Percentiles rank a stretch among this genome's conserved stretches.
phyloP scores from a whole-genome alignment of 805 yeast genomes.

The Pachysolen tannophilus region DNA sequence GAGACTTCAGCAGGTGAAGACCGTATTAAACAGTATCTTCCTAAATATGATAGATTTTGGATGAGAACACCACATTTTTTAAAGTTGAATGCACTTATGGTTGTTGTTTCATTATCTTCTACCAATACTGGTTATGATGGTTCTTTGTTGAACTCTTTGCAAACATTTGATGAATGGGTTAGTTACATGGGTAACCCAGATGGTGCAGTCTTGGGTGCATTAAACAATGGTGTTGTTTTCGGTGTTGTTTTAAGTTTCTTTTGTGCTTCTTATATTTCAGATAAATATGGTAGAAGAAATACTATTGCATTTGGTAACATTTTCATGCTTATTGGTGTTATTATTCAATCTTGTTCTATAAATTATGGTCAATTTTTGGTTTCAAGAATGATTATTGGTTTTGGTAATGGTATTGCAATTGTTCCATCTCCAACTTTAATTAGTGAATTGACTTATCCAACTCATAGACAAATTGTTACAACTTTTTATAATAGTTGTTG shows the following conservation, averaged over 20 bases:
- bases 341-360: conserved; percentile 40
- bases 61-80: conserved; percentile 15
- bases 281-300: conserved; percentile 35
- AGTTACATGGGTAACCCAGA: conserved; percentile 23
- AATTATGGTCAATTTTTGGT: conserved; percentile 26
- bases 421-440: conserved; percentile 40
- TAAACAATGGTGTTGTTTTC: conserved; percentile 27
- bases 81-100: conserved; percentile 27
- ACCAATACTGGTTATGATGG: conserved; percentile 35
- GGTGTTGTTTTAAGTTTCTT: conserved; percentile 26
- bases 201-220: conserved; percentile 26
- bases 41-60: conserved; percentile 7
- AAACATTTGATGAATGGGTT: conserved; percentile 30
- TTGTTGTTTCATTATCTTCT: conserved; percentile 36
- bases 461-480: conserved; percentile 32
- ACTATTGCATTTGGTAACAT: conserved; percentile 43
- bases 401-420: conserved; percentile 33
- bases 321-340: conserved; percentile 46
- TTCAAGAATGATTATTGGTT: conserved; percentile 40
- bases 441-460: conserved; percentile 43
- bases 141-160: conserved; percentile 38
- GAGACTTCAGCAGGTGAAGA: too few relatives aligned
- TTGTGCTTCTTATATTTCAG: conserved; percentile 19
- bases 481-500: conserved; percentile 37
- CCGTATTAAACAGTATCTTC: conserved; percentile 5